A percentile compares a stretch with the other conserved stretches of the same genome.
Conservation (phyloP, 495 filamentous ascomycete species). For the Lichenothelia convexa region DNA sequence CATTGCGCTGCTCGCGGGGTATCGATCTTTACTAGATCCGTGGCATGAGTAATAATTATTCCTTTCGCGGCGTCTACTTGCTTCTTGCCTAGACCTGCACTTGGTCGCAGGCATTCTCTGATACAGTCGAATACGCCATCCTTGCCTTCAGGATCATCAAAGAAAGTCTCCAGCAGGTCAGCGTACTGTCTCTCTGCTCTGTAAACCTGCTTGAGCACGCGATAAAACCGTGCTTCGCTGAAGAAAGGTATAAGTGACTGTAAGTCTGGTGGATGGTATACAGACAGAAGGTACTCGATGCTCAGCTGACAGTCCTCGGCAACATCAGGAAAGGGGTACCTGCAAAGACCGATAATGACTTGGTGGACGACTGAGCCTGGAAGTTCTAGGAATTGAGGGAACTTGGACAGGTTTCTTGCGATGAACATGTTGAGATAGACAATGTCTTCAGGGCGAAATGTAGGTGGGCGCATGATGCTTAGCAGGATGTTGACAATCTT, state of each 20-base stretch:
- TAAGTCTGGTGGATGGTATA: slow-evolving; percentile 78
- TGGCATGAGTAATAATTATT: slow-evolving; percentile 50
- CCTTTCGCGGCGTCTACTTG: slow-evolving; percentile 58
- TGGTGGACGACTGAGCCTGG: slow-evolving; percentile 68
- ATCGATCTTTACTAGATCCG: slow-evolving; percentile 51
- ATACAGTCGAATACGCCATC: slow-evolving; percentile 61
- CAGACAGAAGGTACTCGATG: slow-evolving; percentile 81
- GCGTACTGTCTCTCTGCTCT: slow-evolving; percentile 62
- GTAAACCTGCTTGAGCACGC: slow-evolving; percentile 85
- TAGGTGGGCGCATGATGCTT: slow-evolving; percentile 60
- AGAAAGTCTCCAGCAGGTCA: slow-evolving; percentile 60
- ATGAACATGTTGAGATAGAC: slow-evolving; percentile 98
- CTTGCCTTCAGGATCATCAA: slow-evolving; percentile 66
- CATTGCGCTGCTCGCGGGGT: slow-evolving; percentile 47
- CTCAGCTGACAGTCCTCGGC: slow-evolving; percentile 91
- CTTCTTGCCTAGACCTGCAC: slow-evolving; percentile 48
- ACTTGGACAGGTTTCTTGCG: slow-evolving; percentile 88
- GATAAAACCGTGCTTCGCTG: slow-evolving; percentile 66
- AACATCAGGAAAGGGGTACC: slow-evolving; percentile 61
- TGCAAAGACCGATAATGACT: slow-evolving; percentile 65
- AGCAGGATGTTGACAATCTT: slow-evolving; percentile 76
- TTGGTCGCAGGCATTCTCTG: slow-evolving; percentile 58
- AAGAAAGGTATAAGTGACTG: slow-evolving; percentile 57
- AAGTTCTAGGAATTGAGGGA: slow-evolving; percentile 84
- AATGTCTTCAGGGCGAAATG: slow-evolving; percentile 61